Evolutionary conservation across 2,329 filamentous ascomycete species (phyloP).

Genomic region (Phialocephala sp.): DNA sequence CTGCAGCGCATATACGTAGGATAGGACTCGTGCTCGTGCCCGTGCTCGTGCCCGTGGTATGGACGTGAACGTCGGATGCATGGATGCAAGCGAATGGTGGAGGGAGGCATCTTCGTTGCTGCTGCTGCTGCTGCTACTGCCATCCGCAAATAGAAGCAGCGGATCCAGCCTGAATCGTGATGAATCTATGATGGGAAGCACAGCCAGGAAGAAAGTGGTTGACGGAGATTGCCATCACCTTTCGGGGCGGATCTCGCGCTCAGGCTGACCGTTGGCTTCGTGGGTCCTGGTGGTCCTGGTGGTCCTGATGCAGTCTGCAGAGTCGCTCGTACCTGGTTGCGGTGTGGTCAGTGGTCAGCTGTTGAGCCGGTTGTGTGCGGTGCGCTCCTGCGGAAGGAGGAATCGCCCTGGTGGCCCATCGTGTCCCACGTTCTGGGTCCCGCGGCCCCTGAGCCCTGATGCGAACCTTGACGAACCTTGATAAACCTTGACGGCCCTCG

Average conservation of each 20-base stretch:
- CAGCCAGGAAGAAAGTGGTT: not conserved
- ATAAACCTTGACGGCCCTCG: too few relatives aligned
- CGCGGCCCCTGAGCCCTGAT: constrained; percentile 1
- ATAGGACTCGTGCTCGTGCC: not conserved
- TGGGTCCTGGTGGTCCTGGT: too few relatives aligned
- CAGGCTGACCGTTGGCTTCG: constrained; percentile 1
- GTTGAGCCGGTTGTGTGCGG: not conserved
- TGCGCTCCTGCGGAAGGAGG: not conserved
- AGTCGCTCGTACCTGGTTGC: not conserved
- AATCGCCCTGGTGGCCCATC: too few relatives aligned
- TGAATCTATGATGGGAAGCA: not conserved
- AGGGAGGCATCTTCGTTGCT: not conserved
- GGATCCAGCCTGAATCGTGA: not conserved
- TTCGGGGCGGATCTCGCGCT: not conserved
- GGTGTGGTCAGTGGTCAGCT: constrained; percentile 1
- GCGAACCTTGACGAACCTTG: too few relatives aligned
- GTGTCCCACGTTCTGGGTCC: not conserved
- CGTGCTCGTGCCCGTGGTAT: not conserved
- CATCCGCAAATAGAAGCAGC: constrained; percentile 1
- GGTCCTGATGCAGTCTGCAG: not conserved
- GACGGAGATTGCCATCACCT: constrained; percentile 1
- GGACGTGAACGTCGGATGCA: not conserved
- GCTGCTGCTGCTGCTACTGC: not conserved
- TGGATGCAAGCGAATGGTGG: not conserved
- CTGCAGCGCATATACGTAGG: not conserved